These are phyloP conservation scores for Wickerhamomyces rabaulensis DNA, from an alignment of 805 yeast species.

Conservation along the genomic window DNA sequence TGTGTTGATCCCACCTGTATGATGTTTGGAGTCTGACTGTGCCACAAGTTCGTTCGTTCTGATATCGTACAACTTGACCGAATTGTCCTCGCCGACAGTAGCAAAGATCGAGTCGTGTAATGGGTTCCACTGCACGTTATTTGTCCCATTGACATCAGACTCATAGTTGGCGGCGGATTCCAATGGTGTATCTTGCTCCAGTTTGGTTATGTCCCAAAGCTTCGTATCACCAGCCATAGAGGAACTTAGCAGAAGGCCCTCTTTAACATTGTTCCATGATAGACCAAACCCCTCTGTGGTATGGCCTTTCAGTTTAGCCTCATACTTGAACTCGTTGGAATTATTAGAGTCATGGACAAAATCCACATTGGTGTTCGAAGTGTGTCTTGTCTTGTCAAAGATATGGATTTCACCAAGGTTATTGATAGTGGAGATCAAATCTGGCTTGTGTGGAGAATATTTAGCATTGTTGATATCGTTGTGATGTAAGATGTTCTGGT, in stretches of 20 bases:
- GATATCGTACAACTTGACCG: conserved; percentile 47
- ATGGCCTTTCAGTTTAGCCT: conserved; percentile 42
- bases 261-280: conserved; percentile 64
- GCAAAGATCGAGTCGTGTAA: conserved; percentile 57
- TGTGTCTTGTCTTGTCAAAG: conserved; percentile 82
- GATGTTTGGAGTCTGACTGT: conserved; percentile 10
- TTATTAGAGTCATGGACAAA: conserved; percentile 46
- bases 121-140: conserved; percentile 68
- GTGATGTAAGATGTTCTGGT: conserved; percentile 59
- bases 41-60: conserved; percentile 27
- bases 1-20: conserved; percentile 44
- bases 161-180: conserved; percentile 10
- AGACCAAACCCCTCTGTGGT: conserved; percentile 56
- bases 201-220: conserved; percentile 60
- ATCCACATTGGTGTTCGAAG: conserved; percentile 35
- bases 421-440: conserved; percentile 67
- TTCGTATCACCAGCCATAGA: conserved; percentile 60
- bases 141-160: conserved; percentile 47
- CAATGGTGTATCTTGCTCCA: conserved; percentile 21
- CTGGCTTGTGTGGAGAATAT: conserved; percentile 83
- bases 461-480: conserved; percentile 73
- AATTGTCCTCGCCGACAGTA: conserved; percentile 61
- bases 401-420: conserved; percentile 60
- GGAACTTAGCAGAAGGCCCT: conserved; percentile 57
- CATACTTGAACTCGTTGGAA: conserved; percentile 36